Conservation (phyloP, 805 yeast species). For the Wickerhamiella brachini region DNA sequence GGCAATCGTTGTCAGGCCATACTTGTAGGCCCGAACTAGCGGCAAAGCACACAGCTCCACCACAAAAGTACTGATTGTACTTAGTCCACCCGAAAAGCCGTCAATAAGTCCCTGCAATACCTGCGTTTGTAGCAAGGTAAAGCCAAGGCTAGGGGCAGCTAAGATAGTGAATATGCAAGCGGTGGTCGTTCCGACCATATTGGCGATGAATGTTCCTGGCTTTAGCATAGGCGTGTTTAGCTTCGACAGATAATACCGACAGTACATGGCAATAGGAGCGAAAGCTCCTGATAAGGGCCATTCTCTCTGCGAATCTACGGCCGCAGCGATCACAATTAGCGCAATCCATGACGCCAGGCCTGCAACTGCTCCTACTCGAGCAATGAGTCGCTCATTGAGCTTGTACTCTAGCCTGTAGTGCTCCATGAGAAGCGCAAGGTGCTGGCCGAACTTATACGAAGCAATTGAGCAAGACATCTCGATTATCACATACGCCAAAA, state of each 20-base stretch:
- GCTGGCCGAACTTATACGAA: conserved; percentile 47
- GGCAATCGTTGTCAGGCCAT: conserved; percentile 36
- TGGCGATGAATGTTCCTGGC: conserved; percentile 37
- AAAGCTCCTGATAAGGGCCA: conserved; percentile 61
- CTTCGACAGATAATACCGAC: conserved; percentile 42
- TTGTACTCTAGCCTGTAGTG: background rate
- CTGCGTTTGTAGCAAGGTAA: conserved; percentile 31
- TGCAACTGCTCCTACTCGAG: conserved; percentile 14
- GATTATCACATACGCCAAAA: conserved; percentile 44
- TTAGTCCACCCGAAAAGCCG: conserved; percentile 59
- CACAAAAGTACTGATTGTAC: conserved; percentile 68
- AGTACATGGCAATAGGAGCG: conserved; percentile 56
- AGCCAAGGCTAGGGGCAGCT: conserved; percentile 29
- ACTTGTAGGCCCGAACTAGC: conserved; percentile 31
- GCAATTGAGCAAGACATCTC: conserved; percentile 49
- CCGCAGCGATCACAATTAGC: conserved; percentile 31
- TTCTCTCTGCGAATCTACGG: conserved; percentile 36
- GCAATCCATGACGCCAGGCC: conserved; percentile 26
- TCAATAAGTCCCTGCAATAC: conserved; percentile 40
- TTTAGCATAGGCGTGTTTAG: conserved; percentile 41
- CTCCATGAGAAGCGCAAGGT: conserved; percentile 20
- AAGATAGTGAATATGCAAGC: conserved; percentile 33
- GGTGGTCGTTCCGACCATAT: conserved; percentile 34
- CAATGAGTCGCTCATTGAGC: conserved; percentile 2
- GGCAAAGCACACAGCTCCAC: conserved; percentile 41